These are phyloP conservation scores for Quercus lobata DNA, from an alignment of 331 rosid genomes.

Conservation along the genomic window DNA sequence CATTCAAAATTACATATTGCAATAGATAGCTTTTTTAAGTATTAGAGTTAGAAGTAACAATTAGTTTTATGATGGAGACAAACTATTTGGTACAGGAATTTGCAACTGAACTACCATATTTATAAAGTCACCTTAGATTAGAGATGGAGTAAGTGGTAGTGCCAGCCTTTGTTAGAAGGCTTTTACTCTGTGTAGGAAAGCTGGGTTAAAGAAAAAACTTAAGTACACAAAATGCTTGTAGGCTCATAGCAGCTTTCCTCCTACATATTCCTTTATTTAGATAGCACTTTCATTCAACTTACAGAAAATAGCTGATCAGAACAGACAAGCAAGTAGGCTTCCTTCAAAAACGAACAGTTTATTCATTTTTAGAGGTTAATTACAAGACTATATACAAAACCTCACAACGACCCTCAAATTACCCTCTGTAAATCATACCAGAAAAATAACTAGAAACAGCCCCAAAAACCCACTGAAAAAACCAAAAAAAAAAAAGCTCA, in stretches of 20 bases:
- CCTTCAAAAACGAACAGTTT: not conserved
- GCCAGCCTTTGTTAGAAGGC: not conserved
- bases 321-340: not conserved
- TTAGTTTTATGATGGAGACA: not conserved
- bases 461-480: too few species aligned
- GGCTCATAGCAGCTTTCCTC: not conserved
- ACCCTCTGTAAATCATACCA: too few species aligned
- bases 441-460: too few species aligned
- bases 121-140: not conserved
- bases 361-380: not conserved
- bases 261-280: not conserved
- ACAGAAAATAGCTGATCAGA: not conserved
- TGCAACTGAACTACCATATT: not conserved
- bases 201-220: not conserved
- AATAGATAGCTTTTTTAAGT: not conserved
- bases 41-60: not conserved
- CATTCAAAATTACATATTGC: not conserved
- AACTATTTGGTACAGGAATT: not conserved
- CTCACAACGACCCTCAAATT: not conserved
- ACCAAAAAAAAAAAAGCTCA: too few species aligned
- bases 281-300: not conserved
- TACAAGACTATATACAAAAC: not conserved
- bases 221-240: not conserved
- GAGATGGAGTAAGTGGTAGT: not conserved
- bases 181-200: not conserved